A percentile compares a stretch with the other conserved stretches of the same genome.
These are phyloP conservation scores for Claviceps citrina DNA, from an alignment of 2,329 filamentous ascomycete genomes.

Conservation along the genomic window DNA sequence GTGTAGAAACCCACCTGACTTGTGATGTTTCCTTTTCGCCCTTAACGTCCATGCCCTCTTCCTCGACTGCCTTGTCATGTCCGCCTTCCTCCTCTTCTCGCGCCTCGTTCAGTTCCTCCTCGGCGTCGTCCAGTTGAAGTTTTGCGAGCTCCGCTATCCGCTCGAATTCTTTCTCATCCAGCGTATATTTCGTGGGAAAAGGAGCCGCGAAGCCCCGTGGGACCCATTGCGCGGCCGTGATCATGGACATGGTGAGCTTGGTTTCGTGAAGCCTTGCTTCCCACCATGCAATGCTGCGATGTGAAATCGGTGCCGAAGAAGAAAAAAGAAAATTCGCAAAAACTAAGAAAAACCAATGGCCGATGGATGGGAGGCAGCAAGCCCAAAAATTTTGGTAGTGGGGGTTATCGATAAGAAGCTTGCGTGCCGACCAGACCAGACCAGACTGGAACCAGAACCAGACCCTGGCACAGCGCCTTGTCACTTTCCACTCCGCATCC, in stretches of 20 bases:
- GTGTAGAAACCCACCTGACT: slow-evolving; percentile 5
- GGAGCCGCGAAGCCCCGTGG: slow-evolving; percentile 61
- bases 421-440: too few relatives aligned
- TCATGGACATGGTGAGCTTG: slow-evolving; percentile 47
- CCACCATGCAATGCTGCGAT: not conserved
- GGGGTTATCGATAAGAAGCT: slow-evolving; percentile 26
- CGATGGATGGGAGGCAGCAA: not conserved
- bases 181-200: slow-evolving; percentile 59
- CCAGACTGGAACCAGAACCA: too few relatives aligned
- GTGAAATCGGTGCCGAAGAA: not conserved
- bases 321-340: not conserved
- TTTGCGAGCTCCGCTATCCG: slow-evolving; percentile 61
- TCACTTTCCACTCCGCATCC: not conserved
- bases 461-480: too few relatives aligned
- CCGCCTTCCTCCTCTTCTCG: slow-evolving; percentile 23
- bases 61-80: slow-evolving; percentile 15
- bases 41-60: slow-evolving; percentile 20
- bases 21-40: slow-evolving; percentile 1
- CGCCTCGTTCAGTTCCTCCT: slow-evolving; percentile 68
- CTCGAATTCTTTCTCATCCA: slow-evolving; percentile 61
- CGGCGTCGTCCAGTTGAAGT: slow-evolving; percentile 78
- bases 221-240: slow-evolving; percentile 62
- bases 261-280: not conserved
- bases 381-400: slow-evolving; percentile 21
- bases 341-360: not conserved